Conservation (phyloP, 345 rosid genomes). For the Syzygium aqueum region DNA sequence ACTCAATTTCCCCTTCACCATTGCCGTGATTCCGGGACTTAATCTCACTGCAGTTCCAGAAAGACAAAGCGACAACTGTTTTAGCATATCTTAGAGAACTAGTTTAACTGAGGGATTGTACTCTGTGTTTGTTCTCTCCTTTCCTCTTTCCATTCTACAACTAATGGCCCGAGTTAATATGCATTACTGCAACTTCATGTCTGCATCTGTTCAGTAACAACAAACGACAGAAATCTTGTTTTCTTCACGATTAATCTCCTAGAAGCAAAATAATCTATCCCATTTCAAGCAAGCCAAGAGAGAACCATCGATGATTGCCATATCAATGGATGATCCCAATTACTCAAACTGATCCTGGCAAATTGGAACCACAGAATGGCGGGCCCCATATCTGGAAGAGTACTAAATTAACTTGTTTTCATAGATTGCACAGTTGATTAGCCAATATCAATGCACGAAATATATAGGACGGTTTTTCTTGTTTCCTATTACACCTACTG, state of each 20-base stretch:
- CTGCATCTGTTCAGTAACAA: background rate
- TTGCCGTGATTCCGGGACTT: constrained; percentile 17
- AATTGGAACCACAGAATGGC: background rate
- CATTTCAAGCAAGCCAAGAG: background rate
- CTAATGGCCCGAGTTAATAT: background rate
- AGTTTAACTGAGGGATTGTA: background rate
- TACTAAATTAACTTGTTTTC: background rate
- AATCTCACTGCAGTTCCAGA: constrained; percentile 21
- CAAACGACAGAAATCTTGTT: background rate
- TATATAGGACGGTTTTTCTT: background rate
- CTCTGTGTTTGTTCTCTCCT: background rate
- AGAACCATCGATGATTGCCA: background rate
- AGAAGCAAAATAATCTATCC: background rate
- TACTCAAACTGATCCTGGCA: background rate
- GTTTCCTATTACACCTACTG: background rate
- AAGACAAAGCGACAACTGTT: background rate
- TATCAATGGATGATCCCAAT: background rate
- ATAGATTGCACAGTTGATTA: background rate
- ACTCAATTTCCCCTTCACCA: constrained; percentile 28
- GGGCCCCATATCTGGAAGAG: background rate
- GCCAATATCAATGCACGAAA: background rate
- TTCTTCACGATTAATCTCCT: background rate
- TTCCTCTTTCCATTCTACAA: background rate
- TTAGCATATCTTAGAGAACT: background rate
- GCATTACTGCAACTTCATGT: background rate